Evolutionary conservation across 352 stramenopile genomes (phyloP).

Genomic region (Globisporangium megalacanthum): DNA sequence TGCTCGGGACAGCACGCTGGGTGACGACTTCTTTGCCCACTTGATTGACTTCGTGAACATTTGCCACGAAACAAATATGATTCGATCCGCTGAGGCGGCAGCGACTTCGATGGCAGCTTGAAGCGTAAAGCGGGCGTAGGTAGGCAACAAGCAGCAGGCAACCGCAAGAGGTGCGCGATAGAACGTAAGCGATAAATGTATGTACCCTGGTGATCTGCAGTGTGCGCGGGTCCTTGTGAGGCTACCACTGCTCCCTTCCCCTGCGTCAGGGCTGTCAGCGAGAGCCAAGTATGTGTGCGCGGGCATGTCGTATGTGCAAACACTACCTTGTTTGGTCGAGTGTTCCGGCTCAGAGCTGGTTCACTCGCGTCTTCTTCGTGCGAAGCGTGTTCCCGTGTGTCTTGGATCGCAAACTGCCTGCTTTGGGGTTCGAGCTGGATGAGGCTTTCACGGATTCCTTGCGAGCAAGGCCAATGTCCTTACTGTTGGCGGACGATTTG

Average conservation of each 20-base stretch:
- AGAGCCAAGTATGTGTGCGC: background rate
- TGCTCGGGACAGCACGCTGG: slow-evolving; percentile 29
- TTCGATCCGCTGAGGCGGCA: slow-evolving; percentile 30
- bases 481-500: slow-evolving; percentile 40
- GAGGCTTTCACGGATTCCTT: slow-evolving; percentile 39
- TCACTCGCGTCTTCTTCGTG: slow-evolving; percentile 54
- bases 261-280: background rate
- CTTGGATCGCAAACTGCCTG: slow-evolving; percentile 45
- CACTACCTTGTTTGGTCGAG: background rate
- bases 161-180: background rate
- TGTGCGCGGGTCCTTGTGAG: background rate
- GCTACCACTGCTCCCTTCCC: background rate
- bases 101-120: background rate
- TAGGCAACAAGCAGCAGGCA: background rate
- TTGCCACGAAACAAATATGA: slow-evolving; percentile 58
- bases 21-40: slow-evolving; percentile 79
- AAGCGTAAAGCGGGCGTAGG: background rate
- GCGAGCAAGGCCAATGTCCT: slow-evolving; percentile 21
- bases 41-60: slow-evolving; percentile 72
- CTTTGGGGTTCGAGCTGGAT: slow-evolving; percentile 35
- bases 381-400: slow-evolving; percentile 34
- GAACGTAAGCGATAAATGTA: slow-evolving; percentile 2
- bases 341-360: slow-evolving; percentile 26
- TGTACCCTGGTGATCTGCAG: slow-evolving; percentile 5
- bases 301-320: slow-evolving; percentile 3